phyloP scores from a whole-genome alignment of 345 rosid species.

The Isatis tinctoria region DNA sequence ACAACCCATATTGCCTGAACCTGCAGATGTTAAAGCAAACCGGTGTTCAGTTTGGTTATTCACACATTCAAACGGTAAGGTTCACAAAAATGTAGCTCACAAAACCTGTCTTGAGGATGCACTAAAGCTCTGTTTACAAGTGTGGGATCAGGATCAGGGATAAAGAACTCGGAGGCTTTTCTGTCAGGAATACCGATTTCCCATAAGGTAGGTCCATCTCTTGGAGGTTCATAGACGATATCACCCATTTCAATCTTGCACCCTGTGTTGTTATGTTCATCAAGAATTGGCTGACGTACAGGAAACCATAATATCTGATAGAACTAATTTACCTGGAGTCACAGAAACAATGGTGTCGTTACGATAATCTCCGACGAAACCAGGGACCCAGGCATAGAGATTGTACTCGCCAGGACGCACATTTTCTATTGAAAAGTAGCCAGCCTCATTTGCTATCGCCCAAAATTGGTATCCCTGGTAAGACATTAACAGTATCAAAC shows the following conservation, averaged over 20 bases:
- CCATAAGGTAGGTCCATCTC: constrained; percentile 94
- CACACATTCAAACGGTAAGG: neutral
- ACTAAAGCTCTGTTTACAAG: constrained; percentile 46
- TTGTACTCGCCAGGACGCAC: constrained; percentile 61
- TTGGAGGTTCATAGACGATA: constrained; percentile 70
- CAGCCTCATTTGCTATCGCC: constrained; percentile 57
- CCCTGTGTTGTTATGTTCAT: constrained; percentile 26
- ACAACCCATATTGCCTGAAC: constrained; percentile 93
- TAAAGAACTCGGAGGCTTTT: constrained; percentile 74
- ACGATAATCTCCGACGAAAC: constrained; percentile 83
- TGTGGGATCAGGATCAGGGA: constrained; percentile 76
- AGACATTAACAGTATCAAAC: neutral
- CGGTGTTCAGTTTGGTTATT: neutral
- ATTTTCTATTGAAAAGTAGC: constrained; percentile 58
- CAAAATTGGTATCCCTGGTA: constrained; percentile 86
- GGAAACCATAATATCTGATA: neutral
- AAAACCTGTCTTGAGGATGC: constrained; percentile 56
- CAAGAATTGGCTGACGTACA: neutral
- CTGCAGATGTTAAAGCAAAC: constrained; percentile 34
- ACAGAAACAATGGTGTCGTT: constrained; percentile 42
- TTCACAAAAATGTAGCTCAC: constrained; percentile 3
- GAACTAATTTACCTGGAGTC: constrained; percentile 43
- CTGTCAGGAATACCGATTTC: constrained; percentile 94
- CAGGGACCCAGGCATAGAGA: constrained; percentile 82
- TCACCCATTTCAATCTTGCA: constrained; percentile 62